These are phyloP conservation scores for Colletotrichum incanum DNA, from an alignment of 2,329 filamentous ascomycete species.

Conservation along the genomic window DNA sequence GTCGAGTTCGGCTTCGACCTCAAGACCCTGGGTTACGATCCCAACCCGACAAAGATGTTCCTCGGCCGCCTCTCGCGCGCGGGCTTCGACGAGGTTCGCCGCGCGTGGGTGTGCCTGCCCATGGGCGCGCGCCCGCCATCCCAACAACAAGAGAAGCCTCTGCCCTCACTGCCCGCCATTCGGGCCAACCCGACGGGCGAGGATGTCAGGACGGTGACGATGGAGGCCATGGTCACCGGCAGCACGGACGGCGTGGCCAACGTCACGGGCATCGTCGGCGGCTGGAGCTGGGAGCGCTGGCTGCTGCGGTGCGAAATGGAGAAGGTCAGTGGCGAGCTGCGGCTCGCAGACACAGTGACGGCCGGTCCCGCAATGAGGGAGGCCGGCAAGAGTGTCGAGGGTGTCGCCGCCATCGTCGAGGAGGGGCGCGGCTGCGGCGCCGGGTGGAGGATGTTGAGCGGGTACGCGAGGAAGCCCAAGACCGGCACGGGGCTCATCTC, in stretches of 20 bases:
- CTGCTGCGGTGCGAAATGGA: constrained; percentile 89
- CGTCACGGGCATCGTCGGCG: constrained; percentile 86
- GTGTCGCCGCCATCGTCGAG: constrained; percentile 73
- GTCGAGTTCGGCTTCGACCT: constrained; percentile 95
- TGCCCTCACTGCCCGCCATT: constrained; percentile 33
- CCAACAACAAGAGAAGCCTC: constrained; percentile 47
- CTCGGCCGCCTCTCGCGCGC: constrained; percentile 80
- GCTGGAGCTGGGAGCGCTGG: constrained; percentile 98
- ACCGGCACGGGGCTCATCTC: constrained; percentile 55
- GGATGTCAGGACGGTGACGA: constrained; percentile 63
- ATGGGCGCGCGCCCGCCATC: constrained; percentile 74
- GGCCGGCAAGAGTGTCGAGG: constrained; percentile 73
- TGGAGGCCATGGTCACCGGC: constrained; percentile 73
- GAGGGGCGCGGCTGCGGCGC: constrained; percentile 74
- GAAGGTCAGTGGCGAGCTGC: constrained; percentile 78
- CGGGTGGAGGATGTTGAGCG: constrained; percentile 74
- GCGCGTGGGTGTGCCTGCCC: constrained; percentile 91
- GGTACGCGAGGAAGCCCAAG: constrained; percentile 75
- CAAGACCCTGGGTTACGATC: constrained; percentile 91
- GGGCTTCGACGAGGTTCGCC: constrained; percentile 85
- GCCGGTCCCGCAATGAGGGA: constrained; percentile 67
- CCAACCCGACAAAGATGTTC: constrained; percentile 86
- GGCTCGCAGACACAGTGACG: constrained; percentile 68
- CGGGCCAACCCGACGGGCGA: constrained; percentile 58
- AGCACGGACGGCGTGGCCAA: constrained; percentile 81